Base-by-base conservation (phyloP, 257 asterid species). In the Sherardia arvensis region DNA sequence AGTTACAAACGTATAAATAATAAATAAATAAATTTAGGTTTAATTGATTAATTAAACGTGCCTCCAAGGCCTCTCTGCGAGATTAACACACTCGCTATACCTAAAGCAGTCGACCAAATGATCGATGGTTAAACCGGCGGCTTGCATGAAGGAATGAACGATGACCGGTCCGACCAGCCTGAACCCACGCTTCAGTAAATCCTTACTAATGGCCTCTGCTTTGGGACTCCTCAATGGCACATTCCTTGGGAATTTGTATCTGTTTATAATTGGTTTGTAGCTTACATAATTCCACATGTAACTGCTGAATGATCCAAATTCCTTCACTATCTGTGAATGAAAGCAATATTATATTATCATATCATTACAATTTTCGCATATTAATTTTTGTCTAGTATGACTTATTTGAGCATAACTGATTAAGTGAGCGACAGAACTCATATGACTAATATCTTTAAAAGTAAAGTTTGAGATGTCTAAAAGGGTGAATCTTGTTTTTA, bases 21-120 rank as follows among this genome's bases (percentile, higher is more conserved):
- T 6, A 40, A 17, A 28, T 4, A n/a, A 10, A 8, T 26, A 7
- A 40, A 43, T 43, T n/a, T 43, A 43, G 5, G 51, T 43, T 14
- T 43, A 43, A 40, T 40, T 38, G 4, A 40, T 40, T 43, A 38
- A 38, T 38, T 4, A 90, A 40, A 82, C 91, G 74, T 90, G 94
- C 68, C 94, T 87, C 99, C 96, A 89, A n/a, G 99, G 99, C 76
- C 91, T 85, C 73, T 89, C 93, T 2, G 95, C 97, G 65, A 87
- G 85, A 60, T 76, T 77, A 0, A 89, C 93, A 57, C 97, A 92
- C 21, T 87, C 87, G 15, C 62, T 67, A 28, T 87, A 77, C 75
- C 96, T 82, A 75, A 80, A 85, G 65, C 97, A 92, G 54, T 84
- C 82, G 33, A 86, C 87, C 15, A 89, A 87, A 76, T 92, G 97